These are phyloP conservation scores for Fusarium kyushuense DNA, from an alignment of 2,329 filamentous ascomycete genomes.

Conservation along the genomic window DNA sequence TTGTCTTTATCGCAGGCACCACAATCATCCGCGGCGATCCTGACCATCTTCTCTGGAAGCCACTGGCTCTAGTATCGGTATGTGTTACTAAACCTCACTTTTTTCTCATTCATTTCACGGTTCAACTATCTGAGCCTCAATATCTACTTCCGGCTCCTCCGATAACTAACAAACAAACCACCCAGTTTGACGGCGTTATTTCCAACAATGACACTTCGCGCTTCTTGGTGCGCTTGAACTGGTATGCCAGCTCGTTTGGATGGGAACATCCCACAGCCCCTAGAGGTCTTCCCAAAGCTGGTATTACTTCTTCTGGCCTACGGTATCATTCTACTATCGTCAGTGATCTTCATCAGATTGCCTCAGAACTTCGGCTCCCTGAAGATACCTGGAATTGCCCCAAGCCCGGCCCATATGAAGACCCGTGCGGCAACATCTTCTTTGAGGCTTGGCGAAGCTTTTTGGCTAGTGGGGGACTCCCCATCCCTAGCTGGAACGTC, in stretches of 20 bases:
- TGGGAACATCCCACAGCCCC: conserved; percentile 47
- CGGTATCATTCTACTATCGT: conserved; percentile 36
- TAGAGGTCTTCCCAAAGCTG: conserved; percentile 39
- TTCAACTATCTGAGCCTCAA: neutral
- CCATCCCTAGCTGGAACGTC: conserved; percentile 30
- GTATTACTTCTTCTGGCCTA: conserved; percentile 36
- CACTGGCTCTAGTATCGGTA: conserved; percentile 46
- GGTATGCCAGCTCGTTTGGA: conserved; percentile 44
- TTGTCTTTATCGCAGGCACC: conserved; percentile 44
- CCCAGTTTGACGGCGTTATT: conserved; percentile 45
- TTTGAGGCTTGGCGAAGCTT: conserved; percentile 47
- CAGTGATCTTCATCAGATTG: conserved; percentile 41
- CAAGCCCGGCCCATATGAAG: conserved; percentile 27
- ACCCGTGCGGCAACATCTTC: conserved; percentile 44
- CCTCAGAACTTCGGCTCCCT: conserved; percentile 39
- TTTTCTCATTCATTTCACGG: neutral
- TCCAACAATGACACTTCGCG: conserved; percentile 45
- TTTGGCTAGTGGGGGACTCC: conserved; percentile 27
- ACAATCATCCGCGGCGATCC: conserved; percentile 31
- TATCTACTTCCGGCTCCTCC: neutral
- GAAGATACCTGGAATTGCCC: conserved; percentile 42
- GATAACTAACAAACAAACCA: conserved; percentile 14
- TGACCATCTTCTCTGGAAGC: conserved; percentile 39
- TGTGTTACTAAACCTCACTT: neutral
- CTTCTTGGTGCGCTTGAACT: conserved; percentile 46